phyloP scores from a whole-genome alignment of 768 basidiomycete genomes.

The Rhodotorula babjevae region DNA sequence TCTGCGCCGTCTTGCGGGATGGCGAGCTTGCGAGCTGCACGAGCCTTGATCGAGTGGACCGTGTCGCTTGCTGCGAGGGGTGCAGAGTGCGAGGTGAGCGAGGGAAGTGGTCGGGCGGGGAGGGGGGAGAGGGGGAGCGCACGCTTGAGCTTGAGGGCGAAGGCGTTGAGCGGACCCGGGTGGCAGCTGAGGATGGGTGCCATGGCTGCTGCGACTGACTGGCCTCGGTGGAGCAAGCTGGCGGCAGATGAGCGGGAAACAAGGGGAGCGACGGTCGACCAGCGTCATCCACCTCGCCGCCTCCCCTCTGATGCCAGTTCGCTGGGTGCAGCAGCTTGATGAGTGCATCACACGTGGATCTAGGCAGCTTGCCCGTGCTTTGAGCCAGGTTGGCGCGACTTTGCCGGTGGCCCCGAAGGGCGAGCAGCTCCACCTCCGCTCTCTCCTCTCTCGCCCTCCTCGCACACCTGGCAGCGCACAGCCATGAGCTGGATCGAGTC shows the following conservation, averaged over 20 bases:
- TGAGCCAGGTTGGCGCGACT: too few species aligned
- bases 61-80: constrained; percentile 24
- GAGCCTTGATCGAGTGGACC: constrained; percentile 13
- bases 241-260: too few species aligned
- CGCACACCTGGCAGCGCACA: too few species aligned
- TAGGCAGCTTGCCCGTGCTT: too few species aligned
- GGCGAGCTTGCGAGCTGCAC: constrained; percentile 37
- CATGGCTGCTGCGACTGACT: not conserved
- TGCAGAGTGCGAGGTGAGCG: not conserved
- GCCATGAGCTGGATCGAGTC: constrained; percentile 21
- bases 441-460: not conserved
- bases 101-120: not conserved
- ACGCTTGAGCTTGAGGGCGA: constrained; percentile 42
- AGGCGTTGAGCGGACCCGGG: constrained; percentile 39
- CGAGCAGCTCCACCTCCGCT: not conserved
- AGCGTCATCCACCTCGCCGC: not conserved
- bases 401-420: not conserved
- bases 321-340: too few species aligned
- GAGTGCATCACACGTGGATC: too few species aligned
- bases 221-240: not conserved
- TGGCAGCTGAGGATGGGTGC: constrained; percentile 15
- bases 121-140: not conserved
- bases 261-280: too few species aligned
- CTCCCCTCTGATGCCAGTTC: too few species aligned
- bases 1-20: constrained; percentile 21